phyloP scores from a whole-genome alignment of 371 early-diverging fungal species.

The Parasitella parasitica region DNA sequence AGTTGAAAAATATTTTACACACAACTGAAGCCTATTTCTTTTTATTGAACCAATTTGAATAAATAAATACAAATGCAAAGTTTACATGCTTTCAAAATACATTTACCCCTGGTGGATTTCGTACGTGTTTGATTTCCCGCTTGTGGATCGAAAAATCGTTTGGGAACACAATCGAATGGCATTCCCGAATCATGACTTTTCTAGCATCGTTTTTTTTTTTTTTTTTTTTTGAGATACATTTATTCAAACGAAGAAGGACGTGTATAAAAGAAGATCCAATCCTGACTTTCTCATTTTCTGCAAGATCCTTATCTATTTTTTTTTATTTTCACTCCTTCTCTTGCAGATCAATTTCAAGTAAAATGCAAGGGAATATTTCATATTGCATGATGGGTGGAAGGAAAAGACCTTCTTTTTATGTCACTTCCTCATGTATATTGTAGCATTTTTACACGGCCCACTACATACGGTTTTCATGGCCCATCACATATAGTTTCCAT shows the following conservation, averaged over 20 bases:
- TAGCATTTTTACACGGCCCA: conserved; percentile 1
- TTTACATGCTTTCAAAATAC: neutral
- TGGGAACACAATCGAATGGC: neutral
- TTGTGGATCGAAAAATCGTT: neutral
- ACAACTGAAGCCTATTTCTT: neutral
- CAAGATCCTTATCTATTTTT: neutral
- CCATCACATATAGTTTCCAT: conserved; percentile 1
- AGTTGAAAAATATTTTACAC: neutral
- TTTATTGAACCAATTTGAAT: neutral
- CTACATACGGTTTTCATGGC: neutral
- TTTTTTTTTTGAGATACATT: neutral
- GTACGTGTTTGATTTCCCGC: neutral
- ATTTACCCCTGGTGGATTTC: neutral
- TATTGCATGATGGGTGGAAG: neutral
- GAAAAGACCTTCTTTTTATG: neutral
- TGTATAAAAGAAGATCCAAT: neutral
- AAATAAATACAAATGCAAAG: neutral
- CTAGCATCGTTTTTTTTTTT: conserved; percentile 3
- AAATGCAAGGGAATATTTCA: neutral
- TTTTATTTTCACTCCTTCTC: neutral
- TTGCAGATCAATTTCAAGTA: neutral
- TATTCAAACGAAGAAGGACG: neutral
- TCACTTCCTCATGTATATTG: neutral
- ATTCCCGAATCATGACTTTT: conserved; percentile 6
- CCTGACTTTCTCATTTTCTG: neutral